Base-by-base conservation (phyloP, 495 filamentous ascomycete genomes). In the Daldinia bambusicola region DNA sequence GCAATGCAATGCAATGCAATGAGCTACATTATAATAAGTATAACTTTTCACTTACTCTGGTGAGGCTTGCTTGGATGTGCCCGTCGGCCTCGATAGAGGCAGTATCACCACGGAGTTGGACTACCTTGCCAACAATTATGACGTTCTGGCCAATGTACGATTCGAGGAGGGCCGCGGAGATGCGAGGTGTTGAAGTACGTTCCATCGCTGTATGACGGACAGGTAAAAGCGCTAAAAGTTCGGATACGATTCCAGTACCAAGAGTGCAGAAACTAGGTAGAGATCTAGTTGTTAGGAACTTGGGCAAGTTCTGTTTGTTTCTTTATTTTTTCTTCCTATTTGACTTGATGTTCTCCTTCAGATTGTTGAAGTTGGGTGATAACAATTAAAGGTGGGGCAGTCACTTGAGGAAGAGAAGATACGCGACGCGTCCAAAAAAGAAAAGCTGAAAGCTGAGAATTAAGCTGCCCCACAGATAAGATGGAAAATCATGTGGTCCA, bases 61-160 rank as follows among this genome's bases (percentile, higher is more conserved):
- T 94, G 78, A 97, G 76, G 60, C 90, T 82, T 16, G 90, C 81
- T 20, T 88, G 91, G 55, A 97, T 85, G 55, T 86, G 86, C 7
- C 94, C 95, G 32, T 87, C 89, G 79, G 84, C 90, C 83, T 87
- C 92, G 55, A 98, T 87, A 1, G 87, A 87, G 9, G 94, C 95
- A 32, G 84, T 85, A n/a, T 95, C 93, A 63, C 94, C 94, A 40
- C 88, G 89, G 13, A 97, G 82, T 56, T 92, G 88, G 13, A 85
- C 83, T 8, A 98, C 93, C 74, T 92, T 95, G 71, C 95, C 95
- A 3, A 97, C 86, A 51, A 98, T 83, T 62, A 93, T 93, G 61
- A 98, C 91, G 60, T 90, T 91, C 57, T 87, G 88, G 77, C 86
- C 84, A 69, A 89, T 84, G 79, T 91, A 93, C 75, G 84, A 83